These are phyloP conservation scores for Gigaspora rosea DNA, from an alignment of 192 early-diverging fungal species.

Conservation along the genomic window DNA sequence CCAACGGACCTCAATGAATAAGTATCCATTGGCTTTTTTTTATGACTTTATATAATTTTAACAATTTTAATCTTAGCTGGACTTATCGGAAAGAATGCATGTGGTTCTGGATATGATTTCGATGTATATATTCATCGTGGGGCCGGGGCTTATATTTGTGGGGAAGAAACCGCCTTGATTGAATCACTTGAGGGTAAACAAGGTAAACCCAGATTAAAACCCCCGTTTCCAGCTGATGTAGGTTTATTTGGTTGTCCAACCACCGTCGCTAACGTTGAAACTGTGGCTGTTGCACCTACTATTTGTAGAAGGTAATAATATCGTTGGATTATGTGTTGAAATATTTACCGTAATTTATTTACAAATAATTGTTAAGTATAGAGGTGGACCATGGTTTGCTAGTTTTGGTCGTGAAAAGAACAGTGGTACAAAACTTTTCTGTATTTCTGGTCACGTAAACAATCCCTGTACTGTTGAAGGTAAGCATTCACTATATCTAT, in stretches of 20 bases:
- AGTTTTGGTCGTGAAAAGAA: slow-evolving; percentile 92
- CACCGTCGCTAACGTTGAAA: slow-evolving; percentile 99
- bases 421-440: slow-evolving; percentile 95
- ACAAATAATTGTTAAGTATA: slow-evolving; percentile 22
- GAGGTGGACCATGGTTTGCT: slow-evolving; percentile 94
- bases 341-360: neutral
- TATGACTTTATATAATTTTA: too few species aligned
- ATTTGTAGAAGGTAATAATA: slow-evolving; percentile 66
- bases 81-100: slow-evolving; percentile 98
- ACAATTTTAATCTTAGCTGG: slow-evolving; percentile 54
- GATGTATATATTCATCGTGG: slow-evolving; percentile 98
- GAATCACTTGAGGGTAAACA: slow-evolving; percentile 95
- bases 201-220: slow-evolving; percentile 98
- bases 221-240: slow-evolving; percentile 98
- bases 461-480: slow-evolving; percentile 93
- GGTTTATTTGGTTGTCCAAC: slow-evolving; percentile 99
- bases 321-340: neutral
- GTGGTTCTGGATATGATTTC: slow-evolving; percentile 94
- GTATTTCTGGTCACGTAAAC: slow-evolving; percentile 98
- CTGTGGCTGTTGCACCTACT: slow-evolving; percentile 96
- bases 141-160: slow-evolving; percentile 97
- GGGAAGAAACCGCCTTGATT: slow-evolving; percentile 90
- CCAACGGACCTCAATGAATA: too few species aligned
- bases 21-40: too few species aligned
- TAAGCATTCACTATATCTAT: neutral